phyloP scores from a whole-genome alignment of 371 early-diverging fungal genomes.

The Rhizomucor pusillus region DNA sequence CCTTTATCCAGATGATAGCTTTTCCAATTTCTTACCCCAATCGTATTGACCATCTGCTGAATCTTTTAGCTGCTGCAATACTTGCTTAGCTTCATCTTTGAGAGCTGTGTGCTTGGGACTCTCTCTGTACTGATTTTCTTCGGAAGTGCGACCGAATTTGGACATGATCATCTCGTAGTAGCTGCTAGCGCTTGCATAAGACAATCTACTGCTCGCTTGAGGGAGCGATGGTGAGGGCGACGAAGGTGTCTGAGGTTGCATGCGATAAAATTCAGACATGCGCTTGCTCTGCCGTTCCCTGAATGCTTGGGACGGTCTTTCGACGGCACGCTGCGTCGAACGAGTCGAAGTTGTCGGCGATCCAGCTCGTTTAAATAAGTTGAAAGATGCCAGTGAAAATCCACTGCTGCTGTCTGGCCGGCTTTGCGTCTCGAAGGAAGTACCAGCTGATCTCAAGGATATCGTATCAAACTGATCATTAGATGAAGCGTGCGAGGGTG shows the following conservation, averaged over 20 bases:
- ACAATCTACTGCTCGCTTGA: neutral
- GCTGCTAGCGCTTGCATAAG: slow-evolving; percentile 14
- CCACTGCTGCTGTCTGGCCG: neutral
- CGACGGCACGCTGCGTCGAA: slow-evolving; percentile 4
- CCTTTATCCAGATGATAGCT: neutral
- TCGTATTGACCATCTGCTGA: slow-evolving; percentile 23
- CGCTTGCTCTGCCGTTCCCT: slow-evolving; percentile 26
- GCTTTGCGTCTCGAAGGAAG: neutral
- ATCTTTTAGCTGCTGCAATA: slow-evolving; percentile 20
- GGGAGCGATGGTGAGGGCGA: slow-evolving; percentile 6
- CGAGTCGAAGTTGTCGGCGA: slow-evolving; percentile 8
- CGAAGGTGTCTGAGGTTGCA: slow-evolving; percentile 7
- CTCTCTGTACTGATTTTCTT: slow-evolving; percentile 48
- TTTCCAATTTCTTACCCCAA: slow-evolving; percentile 30
- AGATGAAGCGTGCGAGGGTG: neutral
- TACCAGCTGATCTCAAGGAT: neutral
- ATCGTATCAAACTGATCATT: neutral
- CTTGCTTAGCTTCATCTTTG: slow-evolving; percentile 25
- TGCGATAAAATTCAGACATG: slow-evolving; percentile 19
- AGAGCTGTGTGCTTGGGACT: slow-evolving; percentile 28
- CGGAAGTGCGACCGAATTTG: slow-evolving; percentile 29
- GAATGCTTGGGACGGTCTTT: slow-evolving; percentile 22
- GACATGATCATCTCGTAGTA: slow-evolving; percentile 37
- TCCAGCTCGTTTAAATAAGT: slow-evolving; percentile 3
- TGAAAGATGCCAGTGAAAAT: slow-evolving; percentile 1